Conservation (phyloP, 1,284 basidiomycete species). For the Ceratobasidium sp. region DNA sequence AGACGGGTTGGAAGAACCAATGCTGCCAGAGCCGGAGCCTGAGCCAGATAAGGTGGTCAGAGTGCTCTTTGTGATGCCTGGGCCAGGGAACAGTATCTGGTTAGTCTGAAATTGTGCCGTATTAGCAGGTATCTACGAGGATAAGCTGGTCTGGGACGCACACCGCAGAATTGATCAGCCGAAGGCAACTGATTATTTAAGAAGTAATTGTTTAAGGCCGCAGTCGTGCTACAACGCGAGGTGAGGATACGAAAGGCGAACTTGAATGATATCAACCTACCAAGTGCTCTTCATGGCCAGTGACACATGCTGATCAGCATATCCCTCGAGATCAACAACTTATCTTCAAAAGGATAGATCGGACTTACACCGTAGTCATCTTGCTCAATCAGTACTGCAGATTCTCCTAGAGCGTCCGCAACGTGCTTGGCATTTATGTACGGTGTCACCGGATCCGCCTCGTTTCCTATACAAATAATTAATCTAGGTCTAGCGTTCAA, state of each 20-base stretch:
- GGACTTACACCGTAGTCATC: conserved; percentile 34
- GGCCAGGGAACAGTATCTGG: conserved; percentile 28
- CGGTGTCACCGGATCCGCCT: conserved; percentile 45
- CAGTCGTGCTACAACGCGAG: background rate
- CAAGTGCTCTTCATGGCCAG: conserved; percentile 33
- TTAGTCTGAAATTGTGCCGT: conserved; percentile 1
- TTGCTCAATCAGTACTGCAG: conserved; percentile 37
- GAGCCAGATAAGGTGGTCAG: background rate
- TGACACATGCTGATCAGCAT: conserved; percentile 31
- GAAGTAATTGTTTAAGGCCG: conserved; percentile 15
- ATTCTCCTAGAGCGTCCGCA: conserved; percentile 21
- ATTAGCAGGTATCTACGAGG: background rate
- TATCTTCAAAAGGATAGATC: too few relatives aligned
- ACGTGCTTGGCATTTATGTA: conserved; percentile 29
- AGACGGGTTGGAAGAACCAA: background rate
- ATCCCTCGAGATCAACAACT: background rate
- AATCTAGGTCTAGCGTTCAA: background rate
- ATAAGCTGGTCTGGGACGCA: background rate
- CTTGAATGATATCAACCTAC: background rate
- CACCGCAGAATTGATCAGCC: conserved; percentile 27
- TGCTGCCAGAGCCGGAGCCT: background rate
- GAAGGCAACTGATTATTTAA: conserved; percentile 19
- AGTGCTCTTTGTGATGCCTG: conserved; percentile 11
- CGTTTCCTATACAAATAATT: conserved; percentile 19
- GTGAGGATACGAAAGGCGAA: background rate